phyloP scores from a whole-genome alignment of 371 early-diverging fungal species.

The Zychaea mexicana region DNA sequence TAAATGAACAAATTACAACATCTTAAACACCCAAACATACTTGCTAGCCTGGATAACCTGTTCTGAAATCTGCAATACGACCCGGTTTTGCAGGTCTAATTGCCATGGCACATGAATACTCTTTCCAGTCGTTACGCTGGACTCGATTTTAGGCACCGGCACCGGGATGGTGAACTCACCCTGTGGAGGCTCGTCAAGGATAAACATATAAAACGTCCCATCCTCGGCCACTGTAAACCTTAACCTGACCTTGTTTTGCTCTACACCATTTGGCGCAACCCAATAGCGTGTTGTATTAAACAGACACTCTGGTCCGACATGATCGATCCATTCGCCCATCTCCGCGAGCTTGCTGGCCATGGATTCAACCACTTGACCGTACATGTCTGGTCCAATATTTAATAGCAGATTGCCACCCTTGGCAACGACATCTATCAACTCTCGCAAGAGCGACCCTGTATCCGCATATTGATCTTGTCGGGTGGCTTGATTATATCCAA shows the following conservation, averaged over 20 bases:
- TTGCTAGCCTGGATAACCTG: background rate
- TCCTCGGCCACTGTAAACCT: background rate
- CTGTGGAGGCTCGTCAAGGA: background rate
- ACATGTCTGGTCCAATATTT: slow-evolving; percentile 36
- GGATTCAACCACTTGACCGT: slow-evolving; percentile 15
- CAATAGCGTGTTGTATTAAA: slow-evolving; percentile 10
- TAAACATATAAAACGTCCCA: slow-evolving; percentile 6
- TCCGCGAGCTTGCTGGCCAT: slow-evolving; percentile 17
- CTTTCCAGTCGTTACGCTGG: background rate
- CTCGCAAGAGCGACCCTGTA: slow-evolving; percentile 17
- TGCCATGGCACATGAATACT: background rate
- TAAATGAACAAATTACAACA: background rate
- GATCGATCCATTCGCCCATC: slow-evolving; percentile 28
- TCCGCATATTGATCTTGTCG: slow-evolving; percentile 27
- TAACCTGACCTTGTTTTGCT: background rate
- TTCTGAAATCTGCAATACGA: background rate
- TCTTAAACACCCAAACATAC: slow-evolving; percentile 4
- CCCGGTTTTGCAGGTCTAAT: background rate
- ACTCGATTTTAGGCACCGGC: background rate
- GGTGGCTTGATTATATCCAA: slow-evolving; percentile 33
- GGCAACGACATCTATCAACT: slow-evolving; percentile 28
- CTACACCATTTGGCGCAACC: slow-evolving; percentile 3
- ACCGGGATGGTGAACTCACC: background rate
- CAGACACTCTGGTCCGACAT: background rate
- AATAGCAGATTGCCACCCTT: slow-evolving; percentile 34